A percentile compares a stretch with the other conserved stretches of the same genome.
These are phyloP conservation scores for Malus hybrid DNA, from an alignment of 331 rosid genomes.

Conservation along the genomic window DNA sequence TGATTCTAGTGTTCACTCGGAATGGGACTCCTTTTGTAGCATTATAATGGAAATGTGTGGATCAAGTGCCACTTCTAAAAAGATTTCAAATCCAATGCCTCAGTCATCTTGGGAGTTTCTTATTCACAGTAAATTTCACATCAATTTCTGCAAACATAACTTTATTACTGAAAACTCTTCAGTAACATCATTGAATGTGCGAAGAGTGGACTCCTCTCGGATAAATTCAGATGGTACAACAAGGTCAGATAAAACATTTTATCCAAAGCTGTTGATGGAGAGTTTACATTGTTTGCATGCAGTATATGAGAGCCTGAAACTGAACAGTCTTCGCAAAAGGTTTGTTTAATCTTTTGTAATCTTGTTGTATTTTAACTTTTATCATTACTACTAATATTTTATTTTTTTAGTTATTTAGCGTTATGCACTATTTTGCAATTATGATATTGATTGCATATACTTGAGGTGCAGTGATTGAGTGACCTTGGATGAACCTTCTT, in stretches of 20 bases:
- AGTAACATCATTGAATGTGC: conserved; percentile 30
- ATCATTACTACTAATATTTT: no score
- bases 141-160: conserved; percentile 53
- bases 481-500: neutral
- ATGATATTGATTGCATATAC: neutral
- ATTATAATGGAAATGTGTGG: conserved; percentile 62
- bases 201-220: conserved; percentile 20
- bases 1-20: conserved; percentile 47
- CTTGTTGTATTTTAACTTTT: neutral
- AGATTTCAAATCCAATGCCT: conserved; percentile 22
- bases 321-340: conserved; percentile 87
- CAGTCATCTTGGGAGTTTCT: conserved; percentile 86
- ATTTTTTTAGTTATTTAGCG: no score
- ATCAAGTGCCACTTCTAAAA: conserved; percentile 27
- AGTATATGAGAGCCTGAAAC: conserved; percentile 83
- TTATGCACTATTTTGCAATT: neutral
- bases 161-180: conserved; percentile 33
- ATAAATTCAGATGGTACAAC: conserved; percentile 20
- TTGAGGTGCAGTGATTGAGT: neutral
- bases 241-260: conserved; percentile 38
- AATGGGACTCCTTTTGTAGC: conserved; percentile 71
- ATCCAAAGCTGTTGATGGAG: conserved; percentile 55
- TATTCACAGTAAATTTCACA: conserved; percentile 67
- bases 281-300: conserved; percentile 87
- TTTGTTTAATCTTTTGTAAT: conserved; percentile 14